These are phyloP conservation scores for Lophiotrema nucula DNA, from an alignment of 495 filamentous ascomycete genomes.

Conservation along the genomic window DNA sequence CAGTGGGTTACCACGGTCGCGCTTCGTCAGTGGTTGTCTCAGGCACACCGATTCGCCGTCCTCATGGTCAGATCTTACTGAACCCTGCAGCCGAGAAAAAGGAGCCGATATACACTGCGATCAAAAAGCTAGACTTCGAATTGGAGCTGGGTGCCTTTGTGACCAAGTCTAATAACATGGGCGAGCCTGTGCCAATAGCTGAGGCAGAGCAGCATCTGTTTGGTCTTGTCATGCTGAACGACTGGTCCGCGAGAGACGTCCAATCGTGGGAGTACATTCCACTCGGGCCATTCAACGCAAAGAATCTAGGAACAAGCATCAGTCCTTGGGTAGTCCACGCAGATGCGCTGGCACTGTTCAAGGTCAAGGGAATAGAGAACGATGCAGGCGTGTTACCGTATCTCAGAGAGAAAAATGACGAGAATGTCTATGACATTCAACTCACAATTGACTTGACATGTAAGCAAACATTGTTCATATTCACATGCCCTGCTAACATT, in stretches of 20 bases:
- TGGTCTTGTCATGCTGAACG: constrained; percentile 86
- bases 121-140: constrained; percentile 76
- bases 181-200: constrained; percentile 53
- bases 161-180: constrained; percentile 63
- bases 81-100: constrained; percentile 63
- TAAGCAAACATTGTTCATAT: constrained; percentile 36
- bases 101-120: constrained; percentile 60
- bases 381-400: constrained; percentile 65
- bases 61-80: constrained; percentile 76
- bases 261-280: constrained; percentile 82
- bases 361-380: constrained; percentile 60
- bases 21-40: constrained; percentile 45
- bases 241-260: constrained; percentile 91
- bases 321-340: constrained; percentile 85
- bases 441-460: constrained; percentile 73
- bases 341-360: constrained; percentile 77
- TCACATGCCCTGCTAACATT: background rate
- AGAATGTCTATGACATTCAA: constrained; percentile 70
- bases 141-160: constrained; percentile 86
- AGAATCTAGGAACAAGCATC: constrained; percentile 91
- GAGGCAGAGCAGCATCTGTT: constrained; percentile 78
- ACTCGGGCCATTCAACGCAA: constrained; percentile 73
- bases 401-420: constrained; percentile 61
- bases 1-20: constrained; percentile 65
- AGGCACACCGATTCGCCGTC: constrained; percentile 60